Evolutionary conservation across 1,284 basidiomycete species (phyloP).

Genomic region (Wolfiporia cocos): DNA sequence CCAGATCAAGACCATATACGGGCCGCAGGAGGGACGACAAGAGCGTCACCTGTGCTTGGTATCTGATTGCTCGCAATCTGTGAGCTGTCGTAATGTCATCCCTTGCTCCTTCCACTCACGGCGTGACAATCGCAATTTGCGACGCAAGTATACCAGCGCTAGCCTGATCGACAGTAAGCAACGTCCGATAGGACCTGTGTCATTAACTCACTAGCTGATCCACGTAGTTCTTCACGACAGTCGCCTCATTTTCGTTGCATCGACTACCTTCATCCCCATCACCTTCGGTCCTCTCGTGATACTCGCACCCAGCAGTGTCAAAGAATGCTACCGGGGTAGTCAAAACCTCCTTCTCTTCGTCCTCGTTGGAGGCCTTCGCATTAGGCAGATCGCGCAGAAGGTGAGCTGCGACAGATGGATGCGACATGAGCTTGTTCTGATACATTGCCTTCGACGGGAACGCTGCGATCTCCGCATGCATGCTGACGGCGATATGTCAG

Average conservation of each 20-base stretch:
- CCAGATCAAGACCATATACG: constrained; percentile 62
- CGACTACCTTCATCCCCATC: constrained; percentile 79
- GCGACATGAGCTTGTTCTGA: constrained; percentile 63
- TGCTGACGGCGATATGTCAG: constrained; percentile 38
- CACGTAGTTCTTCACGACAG: constrained; percentile 79
- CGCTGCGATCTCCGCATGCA: constrained; percentile 82
- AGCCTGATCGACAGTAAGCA: constrained; percentile 39
- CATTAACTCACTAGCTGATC: constrained; percentile 68
- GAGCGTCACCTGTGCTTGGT: constrained; percentile 88
- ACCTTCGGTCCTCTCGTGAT: constrained; percentile 72
- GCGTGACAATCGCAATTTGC: constrained; percentile 89
- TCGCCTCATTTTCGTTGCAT: constrained; percentile 91
- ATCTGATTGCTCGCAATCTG: constrained; percentile 29
- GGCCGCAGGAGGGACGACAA: constrained; percentile 71
- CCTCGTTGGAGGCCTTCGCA: constrained; percentile 38
- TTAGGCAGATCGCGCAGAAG: constrained; percentile 69
- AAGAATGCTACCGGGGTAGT: constrained; percentile 84
- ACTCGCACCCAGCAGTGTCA: constrained; percentile 91
- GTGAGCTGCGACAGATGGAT: constrained; percentile 65
- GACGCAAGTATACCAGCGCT: constrained; percentile 59
- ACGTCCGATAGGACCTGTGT: not conserved
- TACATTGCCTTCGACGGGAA: constrained; percentile 90
- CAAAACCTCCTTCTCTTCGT: constrained; percentile 67
- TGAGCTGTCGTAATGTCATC: not conserved
- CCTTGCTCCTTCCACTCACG: no score